phyloP scores from a whole-genome alignment of 2,329 filamentous ascomycete species.

The Alternaria viburni region DNA sequence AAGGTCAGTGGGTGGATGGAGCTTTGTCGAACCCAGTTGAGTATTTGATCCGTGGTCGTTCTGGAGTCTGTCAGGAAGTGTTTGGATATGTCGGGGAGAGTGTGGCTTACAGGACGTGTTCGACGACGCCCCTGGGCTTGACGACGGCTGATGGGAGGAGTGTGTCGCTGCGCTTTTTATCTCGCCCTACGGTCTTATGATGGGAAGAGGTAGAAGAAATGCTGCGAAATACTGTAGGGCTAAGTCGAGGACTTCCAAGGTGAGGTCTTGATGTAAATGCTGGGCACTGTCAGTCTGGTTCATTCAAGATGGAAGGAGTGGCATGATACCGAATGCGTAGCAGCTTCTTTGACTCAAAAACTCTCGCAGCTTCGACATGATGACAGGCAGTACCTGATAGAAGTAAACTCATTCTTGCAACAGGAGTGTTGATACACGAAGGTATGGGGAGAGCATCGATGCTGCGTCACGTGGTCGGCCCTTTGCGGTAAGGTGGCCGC shows the following conservation, averaged over 20 bases:
- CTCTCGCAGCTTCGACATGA: background rate
- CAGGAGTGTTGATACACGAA: background rate
- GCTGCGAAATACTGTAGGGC: background rate
- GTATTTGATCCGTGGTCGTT: constrained; percentile 78
- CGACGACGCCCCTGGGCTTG: constrained; percentile 10
- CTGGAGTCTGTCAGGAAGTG: constrained; percentile 48
- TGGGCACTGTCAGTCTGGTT: background rate
- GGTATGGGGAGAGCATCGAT: background rate
- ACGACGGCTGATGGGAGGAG: background rate
- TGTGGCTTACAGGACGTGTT: constrained; percentile 16
- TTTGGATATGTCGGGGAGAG: background rate
- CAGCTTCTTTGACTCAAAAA: background rate
- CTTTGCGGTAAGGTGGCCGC: constrained; percentile 1
- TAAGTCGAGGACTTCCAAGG: background rate
- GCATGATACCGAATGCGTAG: background rate
- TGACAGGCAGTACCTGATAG: background rate
- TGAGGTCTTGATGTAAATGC: background rate
- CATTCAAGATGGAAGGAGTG: background rate
- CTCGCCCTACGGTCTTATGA: background rate
- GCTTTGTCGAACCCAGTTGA: constrained; percentile 85
- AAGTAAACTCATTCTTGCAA: background rate
- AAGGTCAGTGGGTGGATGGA: constrained; percentile 92
- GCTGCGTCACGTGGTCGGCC: background rate
- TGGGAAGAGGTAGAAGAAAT: background rate
- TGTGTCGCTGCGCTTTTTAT: background rate